Base-by-base conservation (phyloP, 2,329 filamentous ascomycete species). In the Trichoderma atroviride region DNA sequence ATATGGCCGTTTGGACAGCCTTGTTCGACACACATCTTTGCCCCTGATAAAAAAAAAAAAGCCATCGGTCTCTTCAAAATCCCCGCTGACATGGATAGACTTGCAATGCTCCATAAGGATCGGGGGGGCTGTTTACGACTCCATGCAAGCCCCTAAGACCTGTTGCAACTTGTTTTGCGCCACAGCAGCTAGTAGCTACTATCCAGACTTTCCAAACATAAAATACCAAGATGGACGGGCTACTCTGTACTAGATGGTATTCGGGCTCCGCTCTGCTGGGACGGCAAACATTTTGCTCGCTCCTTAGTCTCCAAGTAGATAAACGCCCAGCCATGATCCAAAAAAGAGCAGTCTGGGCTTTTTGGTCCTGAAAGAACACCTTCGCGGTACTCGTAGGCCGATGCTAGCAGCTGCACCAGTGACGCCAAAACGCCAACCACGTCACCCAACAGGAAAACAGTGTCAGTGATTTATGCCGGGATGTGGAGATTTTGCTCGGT, bases 321-420 rank as follows among this genome's bases (percentile, higher is more conserved):
- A 43, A 19, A 43, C 40, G 40, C 40, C 40, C 40, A 43, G 7
- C 40, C 9, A 43, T 3, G 6, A 43, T 35, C 11, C 6, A 43
- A 9, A 19, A 7, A 43, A 19, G 16, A 43, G 19, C 40, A 1
- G 40, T 43, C 40, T 43, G 37, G 37, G 5, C 37, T 2, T 19
- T 40, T 40, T 6, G 13, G 14, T 40, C 5, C 16, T 40, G 14
- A 40, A 40, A 40, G 16, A 40, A 40, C 14, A 40, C n/a, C 40
- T 43, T 5, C 16, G 40, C 10, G 16, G 40, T 43, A 27, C 4
- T 35, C 14, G 33, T 13, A 35, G 47, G 33, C n/a, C 60, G 22
- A 55, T 52, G 61, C 61, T 43, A 66, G 63, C 55, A 56, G 53
- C 63, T 52, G 63, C 63, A 66, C 55, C 29, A 11, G 29, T 50